Conservation (phyloP, 108 stramenopile genomes). For the Stephanodiscus minutulus region DNA sequence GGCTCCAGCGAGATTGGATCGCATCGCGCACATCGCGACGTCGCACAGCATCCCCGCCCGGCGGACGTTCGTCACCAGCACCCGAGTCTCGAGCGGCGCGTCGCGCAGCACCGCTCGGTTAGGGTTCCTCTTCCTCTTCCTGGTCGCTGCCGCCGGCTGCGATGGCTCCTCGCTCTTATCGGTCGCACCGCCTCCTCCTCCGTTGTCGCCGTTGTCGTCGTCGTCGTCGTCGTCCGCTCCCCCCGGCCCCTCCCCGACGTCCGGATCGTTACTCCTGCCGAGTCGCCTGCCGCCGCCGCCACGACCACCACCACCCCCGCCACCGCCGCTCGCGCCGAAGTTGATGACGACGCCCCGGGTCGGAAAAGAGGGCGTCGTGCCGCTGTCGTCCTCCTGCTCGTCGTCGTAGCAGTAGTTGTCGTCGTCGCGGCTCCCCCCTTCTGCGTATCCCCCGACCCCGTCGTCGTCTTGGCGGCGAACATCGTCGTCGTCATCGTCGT, state of each 20-base stretch:
- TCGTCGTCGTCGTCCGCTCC: slow-evolving; percentile 2
- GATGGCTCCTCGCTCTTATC: neutral
- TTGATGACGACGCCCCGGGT: slow-evolving; percentile 30
- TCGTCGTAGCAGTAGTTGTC: slow-evolving; percentile 11
- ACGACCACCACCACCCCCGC: neutral
- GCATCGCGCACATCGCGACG: slow-evolving; percentile 22
- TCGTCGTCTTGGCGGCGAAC: slow-evolving; percentile 2
- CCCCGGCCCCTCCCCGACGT: too few relatives aligned
- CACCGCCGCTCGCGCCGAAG: slow-evolving; percentile 13
- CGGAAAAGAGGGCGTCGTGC: slow-evolving; percentile 10
- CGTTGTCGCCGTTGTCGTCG: neutral
- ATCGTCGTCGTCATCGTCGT: slow-evolving; percentile 6
- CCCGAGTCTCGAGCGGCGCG: slow-evolving; percentile 47
- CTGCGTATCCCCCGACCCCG: neutral
- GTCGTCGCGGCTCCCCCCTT: neutral
- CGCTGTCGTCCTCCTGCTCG: neutral
- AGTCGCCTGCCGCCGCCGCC: neutral
- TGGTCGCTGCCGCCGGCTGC: slow-evolving; percentile 13
- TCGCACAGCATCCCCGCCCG: slow-evolving; percentile 56
- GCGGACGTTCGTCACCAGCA: slow-evolving; percentile 49
- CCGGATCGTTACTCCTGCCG: slow-evolving; percentile 12
- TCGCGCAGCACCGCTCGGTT: slow-evolving; percentile 48
- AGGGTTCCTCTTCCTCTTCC: slow-evolving; percentile 26
- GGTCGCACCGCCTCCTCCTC: slow-evolving; percentile 2
- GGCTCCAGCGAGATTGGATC: neutral